Evolutionary conservation across 495 filamentous ascomycete species (phyloP).

Genomic region (Tuber borchii): DNA sequence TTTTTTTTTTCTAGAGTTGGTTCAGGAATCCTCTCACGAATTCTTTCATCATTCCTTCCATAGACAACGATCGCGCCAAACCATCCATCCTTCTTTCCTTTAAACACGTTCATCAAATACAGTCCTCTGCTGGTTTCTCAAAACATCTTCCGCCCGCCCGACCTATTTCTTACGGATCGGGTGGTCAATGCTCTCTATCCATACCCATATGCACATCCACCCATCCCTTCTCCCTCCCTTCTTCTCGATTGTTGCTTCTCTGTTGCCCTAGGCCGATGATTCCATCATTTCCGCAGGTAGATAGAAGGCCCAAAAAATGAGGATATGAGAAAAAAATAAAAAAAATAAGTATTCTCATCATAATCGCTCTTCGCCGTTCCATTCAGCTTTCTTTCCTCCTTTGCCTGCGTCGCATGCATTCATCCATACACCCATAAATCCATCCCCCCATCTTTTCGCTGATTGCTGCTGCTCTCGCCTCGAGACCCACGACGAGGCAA

Average conservation of each 20-base stretch:
- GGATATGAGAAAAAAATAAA: neutral
- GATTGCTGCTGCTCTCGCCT: constrained; percentile 3
- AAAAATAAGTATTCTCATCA: neutral
- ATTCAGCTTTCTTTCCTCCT: neutral
- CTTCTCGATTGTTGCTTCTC: neutral
- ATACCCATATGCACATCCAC: neutral
- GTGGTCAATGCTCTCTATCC: neutral
- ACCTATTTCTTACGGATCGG: neutral
- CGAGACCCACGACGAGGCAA: constrained; percentile 2
- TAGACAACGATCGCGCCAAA: neutral
- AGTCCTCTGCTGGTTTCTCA: neutral
- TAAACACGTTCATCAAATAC: neutral
- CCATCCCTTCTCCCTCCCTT: neutral
- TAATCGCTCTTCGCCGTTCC: constrained; percentile 1
- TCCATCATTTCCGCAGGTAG: neutral
- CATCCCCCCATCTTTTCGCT: neutral
- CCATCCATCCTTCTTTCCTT: neutral
- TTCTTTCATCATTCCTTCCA: neutral
- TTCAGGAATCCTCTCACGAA: neutral
- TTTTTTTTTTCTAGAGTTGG: constrained; percentile 4
- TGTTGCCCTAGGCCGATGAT: neutral
- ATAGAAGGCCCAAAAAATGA: neutral
- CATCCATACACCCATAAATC: neutral
- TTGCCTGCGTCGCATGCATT: neutral
- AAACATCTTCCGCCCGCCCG: neutral